Base-by-base conservation (phyloP, 768 basidiomycete genomes). In the Termitomyces sp. region DNA sequence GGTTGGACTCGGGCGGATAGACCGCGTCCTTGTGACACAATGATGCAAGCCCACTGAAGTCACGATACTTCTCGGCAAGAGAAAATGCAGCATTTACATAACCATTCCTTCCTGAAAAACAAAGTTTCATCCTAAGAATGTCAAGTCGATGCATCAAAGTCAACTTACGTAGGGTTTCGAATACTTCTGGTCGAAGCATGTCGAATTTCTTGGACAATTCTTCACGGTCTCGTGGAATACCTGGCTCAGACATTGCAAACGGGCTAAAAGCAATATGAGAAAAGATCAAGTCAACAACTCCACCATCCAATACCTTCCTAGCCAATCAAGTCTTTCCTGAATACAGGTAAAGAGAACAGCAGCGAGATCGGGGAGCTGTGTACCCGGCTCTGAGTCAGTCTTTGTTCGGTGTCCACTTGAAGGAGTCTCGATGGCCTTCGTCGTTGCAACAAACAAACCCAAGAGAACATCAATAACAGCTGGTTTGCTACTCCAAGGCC, bases 31-130 rank as follows among this genome's bases (percentile, higher is more conserved):
- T 80, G 64, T 92, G 82, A 67, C 94, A 92, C 7, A 98, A 80
- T 14, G 88, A 81, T 30, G 89, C 92, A n/a, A 98, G 80, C 37
- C 83, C 88, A 19, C 80, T 75, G 73, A 91, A 97, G 70, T 98
- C 96, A 28, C 79, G 80, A 67, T 95, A 94, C 56, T 86, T 77
- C 63, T 96, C 93, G 3, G 94, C 94, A 6, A 98, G 81, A 12
- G 77, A 72, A 67, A 91, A 95, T 0, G 94, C 95, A 46, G 85
- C 74, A 25, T 79, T 72, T 16, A 82, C 78, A 61, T 87, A 79
- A 2, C 85, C 89, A 53, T 82, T 81, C 23, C 77, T 73, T 10
- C 91, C 92, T 94, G 59, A 49, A 11, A 35, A 51, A 27, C 16
- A 43, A 35, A 12, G 19, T 0, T 17, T 17, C 28, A 60, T 34